Percentiles rank a stretch among this genome's conserved stretches.
These are phyloP conservation scores for Chlamydomonas sp. DNA, from an alignment of 139 green algal species.

Conservation along the genomic window DNA sequence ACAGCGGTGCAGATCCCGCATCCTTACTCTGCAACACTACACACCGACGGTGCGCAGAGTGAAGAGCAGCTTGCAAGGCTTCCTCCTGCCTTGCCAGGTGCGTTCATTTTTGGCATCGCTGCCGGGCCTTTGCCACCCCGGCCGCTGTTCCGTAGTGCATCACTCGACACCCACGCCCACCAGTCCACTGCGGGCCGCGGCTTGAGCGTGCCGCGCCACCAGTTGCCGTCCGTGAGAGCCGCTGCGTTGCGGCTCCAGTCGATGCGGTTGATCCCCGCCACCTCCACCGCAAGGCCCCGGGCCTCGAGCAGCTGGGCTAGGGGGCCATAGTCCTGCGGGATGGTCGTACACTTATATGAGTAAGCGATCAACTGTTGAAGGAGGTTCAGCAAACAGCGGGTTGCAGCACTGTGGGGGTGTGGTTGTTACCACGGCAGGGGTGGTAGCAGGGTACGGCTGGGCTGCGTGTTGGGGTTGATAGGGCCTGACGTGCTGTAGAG, in stretches of 20 bases:
- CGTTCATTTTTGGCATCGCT: too few relatives aligned
- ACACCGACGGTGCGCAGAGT: too few relatives aligned
- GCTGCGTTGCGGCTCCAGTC: conserved; percentile 82
- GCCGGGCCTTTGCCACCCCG: too few relatives aligned
- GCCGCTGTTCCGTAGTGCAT: too few relatives aligned
- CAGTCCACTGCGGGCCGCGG: conserved; percentile 94
- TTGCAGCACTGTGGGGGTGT: too few relatives aligned
- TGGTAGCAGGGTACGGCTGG: too few relatives aligned
- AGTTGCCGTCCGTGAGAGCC: conserved; percentile 80
- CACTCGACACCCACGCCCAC: conserved; percentile 40
- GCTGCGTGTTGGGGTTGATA: too few relatives aligned
- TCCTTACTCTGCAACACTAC: too few relatives aligned
- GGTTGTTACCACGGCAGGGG: too few relatives aligned
- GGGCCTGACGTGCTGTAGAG: too few relatives aligned
- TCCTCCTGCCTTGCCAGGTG: too few relatives aligned
- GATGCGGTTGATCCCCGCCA: conserved; percentile 21
- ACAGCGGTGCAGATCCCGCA: not conserved
- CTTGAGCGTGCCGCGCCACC: conserved; percentile 91
- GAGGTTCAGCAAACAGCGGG: not conserved
- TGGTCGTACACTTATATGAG: not conserved
- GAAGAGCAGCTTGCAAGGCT: too few relatives aligned
- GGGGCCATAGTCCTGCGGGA: conserved; percentile 19
- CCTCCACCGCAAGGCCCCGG: conserved; percentile 53
- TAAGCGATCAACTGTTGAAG: not conserved
- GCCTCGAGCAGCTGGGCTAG: conserved; percentile 27